Percentiles rank a stretch among this genome's conserved stretches.
phyloP scores from a whole-genome alignment of 1,284 basidiomycete genomes.

The Tilletia caries region DNA sequence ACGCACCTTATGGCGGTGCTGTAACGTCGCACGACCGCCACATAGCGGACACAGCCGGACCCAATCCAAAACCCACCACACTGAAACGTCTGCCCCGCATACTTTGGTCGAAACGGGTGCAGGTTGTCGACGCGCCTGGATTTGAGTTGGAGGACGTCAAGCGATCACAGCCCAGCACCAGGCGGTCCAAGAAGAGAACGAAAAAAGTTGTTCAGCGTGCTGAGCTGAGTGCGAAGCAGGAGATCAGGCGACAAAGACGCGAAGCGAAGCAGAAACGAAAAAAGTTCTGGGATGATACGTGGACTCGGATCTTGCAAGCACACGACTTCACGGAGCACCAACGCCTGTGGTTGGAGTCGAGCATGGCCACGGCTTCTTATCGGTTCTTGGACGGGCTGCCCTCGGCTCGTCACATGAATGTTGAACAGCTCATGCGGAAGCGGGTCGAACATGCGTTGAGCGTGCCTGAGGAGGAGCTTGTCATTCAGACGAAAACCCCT shows the following conservation, averaged over 20 bases:
- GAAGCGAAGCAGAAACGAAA: background rate
- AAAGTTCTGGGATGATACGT: background rate
- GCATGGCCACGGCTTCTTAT: background rate
- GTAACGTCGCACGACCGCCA: background rate
- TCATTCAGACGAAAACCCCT: background rate
- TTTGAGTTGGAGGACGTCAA: too few relatives aligned
- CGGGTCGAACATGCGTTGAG: conserved; percentile 3
- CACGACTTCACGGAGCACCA: conserved; percentile 8
- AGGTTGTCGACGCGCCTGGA: too few relatives aligned
- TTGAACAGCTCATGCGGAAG: background rate
- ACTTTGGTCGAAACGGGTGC: too few relatives aligned
- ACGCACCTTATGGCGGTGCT: background rate
- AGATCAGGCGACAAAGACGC: background rate
- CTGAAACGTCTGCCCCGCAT: too few relatives aligned
- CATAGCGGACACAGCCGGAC: too few relatives aligned
- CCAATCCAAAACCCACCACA: too few relatives aligned
- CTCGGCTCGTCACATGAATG: background rate
- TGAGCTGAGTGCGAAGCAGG: background rate
- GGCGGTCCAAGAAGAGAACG: too few relatives aligned
- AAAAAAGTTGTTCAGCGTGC: background rate
- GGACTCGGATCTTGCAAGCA: background rate
- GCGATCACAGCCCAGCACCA: too few relatives aligned
- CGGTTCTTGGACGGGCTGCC: background rate
- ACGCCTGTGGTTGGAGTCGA: background rate
- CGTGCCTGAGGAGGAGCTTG: background rate